These are phyloP conservation scores for Mitragyna speciosa DNA, from an alignment of 257 asterid genomes.

Conservation along the genomic window DNA sequence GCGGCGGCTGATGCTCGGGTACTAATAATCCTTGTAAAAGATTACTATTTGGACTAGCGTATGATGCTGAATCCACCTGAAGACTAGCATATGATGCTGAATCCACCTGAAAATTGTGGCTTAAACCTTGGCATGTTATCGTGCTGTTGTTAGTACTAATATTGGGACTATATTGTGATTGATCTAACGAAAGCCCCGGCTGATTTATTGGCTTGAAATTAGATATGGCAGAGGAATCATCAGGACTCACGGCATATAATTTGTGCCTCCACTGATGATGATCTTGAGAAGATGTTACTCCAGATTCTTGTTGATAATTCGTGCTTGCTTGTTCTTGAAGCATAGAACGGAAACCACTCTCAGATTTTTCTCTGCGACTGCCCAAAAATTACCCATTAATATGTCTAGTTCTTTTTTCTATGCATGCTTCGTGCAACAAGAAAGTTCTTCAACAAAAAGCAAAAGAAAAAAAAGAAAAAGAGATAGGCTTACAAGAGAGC, in stretches of 20 bases:
- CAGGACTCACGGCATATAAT: conserved; percentile 31
- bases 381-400: not conserved
- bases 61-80: too few relatives aligned
- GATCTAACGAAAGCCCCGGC: conserved; percentile 46
- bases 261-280: conserved; percentile 58
- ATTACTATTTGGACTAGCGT: conserved; percentile 16
- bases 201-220: conserved; percentile 40
- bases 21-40: conserved; percentile 40
- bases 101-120: conserved; percentile 47
- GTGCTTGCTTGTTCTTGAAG: conserved; percentile 46
- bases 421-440: conserved; percentile 7
- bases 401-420: not conserved
- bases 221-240: conserved; percentile 34
- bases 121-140: conserved; percentile 40
- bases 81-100: conserved; percentile 43
- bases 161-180: conserved; percentile 42
- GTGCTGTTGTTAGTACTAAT: conserved; percentile 43
- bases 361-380: conserved; percentile 51
- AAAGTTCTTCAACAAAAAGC: not conserved
- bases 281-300: conserved; percentile 37
- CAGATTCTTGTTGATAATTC: conserved; percentile 50
- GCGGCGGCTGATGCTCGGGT: conserved; percentile 41
- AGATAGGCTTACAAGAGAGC: conserved; percentile 41
- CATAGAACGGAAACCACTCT: conserved; percentile 37
- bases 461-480: not conserved